These are phyloP conservation scores for Oxytropis ochrocephala DNA, from an alignment of 306 rosid genomes.

Conservation along the genomic window DNA sequence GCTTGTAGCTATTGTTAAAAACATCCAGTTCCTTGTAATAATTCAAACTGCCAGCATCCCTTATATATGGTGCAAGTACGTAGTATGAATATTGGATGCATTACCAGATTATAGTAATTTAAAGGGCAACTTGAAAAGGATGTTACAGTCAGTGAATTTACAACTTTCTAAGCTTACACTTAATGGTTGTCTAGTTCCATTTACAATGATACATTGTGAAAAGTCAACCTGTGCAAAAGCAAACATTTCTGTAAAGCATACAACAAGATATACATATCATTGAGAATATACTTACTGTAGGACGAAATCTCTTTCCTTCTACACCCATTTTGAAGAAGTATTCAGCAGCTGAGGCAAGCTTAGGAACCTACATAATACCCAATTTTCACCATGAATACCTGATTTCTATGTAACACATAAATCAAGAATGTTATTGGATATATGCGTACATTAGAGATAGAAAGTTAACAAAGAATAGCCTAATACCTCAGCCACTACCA, in stretches of 20 bases:
- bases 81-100: background rate
- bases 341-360: slow-evolving; percentile 96
- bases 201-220: slow-evolving; percentile 6
- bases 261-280: background rate
- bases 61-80: too few species aligned
- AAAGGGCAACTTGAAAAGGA: background rate
- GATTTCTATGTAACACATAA: slow-evolving; percentile 8
- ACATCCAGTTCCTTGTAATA: background rate
- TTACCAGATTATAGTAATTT: background rate
- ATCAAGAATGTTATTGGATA: background rate
- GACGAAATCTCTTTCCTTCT: slow-evolving; percentile 96
- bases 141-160: background rate
- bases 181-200: background rate
- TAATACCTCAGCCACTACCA: slow-evolving; percentile 85
- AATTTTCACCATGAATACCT: slow-evolving; percentile 1
- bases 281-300: slow-evolving; percentile 58
- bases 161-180: background rate
- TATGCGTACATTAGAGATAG: slow-evolving; percentile 11
- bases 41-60: background rate
- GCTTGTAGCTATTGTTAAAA: background rate
- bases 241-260: background rate
- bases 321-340: slow-evolving; percentile 91
- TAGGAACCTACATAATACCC: slow-evolving; percentile 67
- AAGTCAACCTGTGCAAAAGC: background rate
- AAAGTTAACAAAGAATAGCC: slow-evolving; percentile 7